A percentile compares a stretch with the other conserved stretches of the same genome.
phyloP scores from a whole-genome alignment of 2,329 filamentous ascomycete genomes.

The Colletotrichum ledebouriae region DNA sequence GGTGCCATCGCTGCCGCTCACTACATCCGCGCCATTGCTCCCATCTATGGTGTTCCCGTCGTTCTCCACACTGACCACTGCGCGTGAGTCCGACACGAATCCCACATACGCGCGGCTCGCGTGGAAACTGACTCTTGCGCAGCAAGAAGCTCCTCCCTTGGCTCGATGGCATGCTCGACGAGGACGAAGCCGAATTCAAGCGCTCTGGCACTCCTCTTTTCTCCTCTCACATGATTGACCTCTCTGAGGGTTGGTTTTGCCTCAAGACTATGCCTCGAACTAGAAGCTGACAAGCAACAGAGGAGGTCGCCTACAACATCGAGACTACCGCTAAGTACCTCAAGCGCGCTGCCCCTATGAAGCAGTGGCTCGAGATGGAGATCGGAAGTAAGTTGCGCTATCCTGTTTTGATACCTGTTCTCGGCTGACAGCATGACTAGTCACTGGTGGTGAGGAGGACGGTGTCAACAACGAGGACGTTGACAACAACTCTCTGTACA shows the following conservation, averaged over 20 bases:
- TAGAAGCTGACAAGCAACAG: slow-evolving; percentile 18
- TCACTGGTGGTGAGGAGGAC: slow-evolving; percentile 97
- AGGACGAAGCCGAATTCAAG: slow-evolving; percentile 97
- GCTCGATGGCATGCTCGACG: slow-evolving; percentile 96
- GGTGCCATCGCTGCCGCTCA: slow-evolving; percentile 91
- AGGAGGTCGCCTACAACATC: slow-evolving; percentile 91
- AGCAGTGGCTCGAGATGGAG: slow-evolving; percentile 99
- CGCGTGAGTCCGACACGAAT: slow-evolving; percentile 60
- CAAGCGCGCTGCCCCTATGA: slow-evolving; percentile 94
- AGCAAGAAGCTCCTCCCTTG: slow-evolving; percentile 97
- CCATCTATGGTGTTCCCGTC: slow-evolving; percentile 89
- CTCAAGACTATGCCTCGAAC: neutral
- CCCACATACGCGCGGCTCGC: neutral
- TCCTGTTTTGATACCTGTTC: neutral
- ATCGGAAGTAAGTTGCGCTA: slow-evolving; percentile 54
- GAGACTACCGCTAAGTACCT: slow-evolving; percentile 93
- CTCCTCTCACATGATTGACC: slow-evolving; percentile 98
- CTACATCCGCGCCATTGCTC: slow-evolving; percentile 91
- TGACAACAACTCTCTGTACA: slow-evolving; percentile 97
- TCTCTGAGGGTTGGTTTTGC: slow-evolving; percentile 75
- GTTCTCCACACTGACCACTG: slow-evolving; percentile 98
- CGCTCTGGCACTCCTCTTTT: slow-evolving; percentile 91
- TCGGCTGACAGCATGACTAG: slow-evolving; percentile 52
- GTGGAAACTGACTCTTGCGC: slow-evolving; percentile 8
- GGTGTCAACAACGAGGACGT: slow-evolving; percentile 99